Base-by-base conservation (phyloP, 345 rosid genomes). In the Trapa incisa region DNA sequence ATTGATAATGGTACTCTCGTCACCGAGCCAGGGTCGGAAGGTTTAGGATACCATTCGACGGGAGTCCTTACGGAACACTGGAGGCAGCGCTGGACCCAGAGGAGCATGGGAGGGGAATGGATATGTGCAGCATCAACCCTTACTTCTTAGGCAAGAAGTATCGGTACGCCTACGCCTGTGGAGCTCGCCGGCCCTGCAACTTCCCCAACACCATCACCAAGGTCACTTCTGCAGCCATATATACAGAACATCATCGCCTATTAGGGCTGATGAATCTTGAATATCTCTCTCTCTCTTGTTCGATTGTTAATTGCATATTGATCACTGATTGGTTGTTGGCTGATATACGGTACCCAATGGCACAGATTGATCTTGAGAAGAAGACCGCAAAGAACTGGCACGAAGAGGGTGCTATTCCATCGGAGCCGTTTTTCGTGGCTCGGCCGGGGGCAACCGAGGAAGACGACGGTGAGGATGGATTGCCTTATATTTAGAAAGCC, bases 171-270 rank as follows among this genome's bases (percentile, higher is more conserved):
- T 90, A 93, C 73, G 98, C 97, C 5, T 93, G 98, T 68, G 97
- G 97, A 42, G 99, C 99, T 54, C 69, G 80, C 47, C 89, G 99
- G 15, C 99, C 99, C 47, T 90, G 99, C 64, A 85, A 94, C 65
- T 94, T 94, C 80, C 99, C 97, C 71, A 94, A 94, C 79, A 87
- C 95, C 71, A 85, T 94, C 74, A 83, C 99, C 38, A 94, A 94
- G 95, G 97, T 93, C 7, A 45, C 8, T 41, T 41, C 43, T 41
- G 43, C 43, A 41, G 7, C 43, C 43, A 4, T 41, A 45, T 11
- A 45, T 7, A 45, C 45, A 42, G 45, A 42, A 45, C 3, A 7
- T 45, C 48, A 13, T 45, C 48, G 8, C 48, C 2, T 0, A 45
- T 3, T 45, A 7, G 11, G 48, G 13, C 48, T 11, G 48, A 5